phyloP scores from a whole-genome alignment of 2,329 filamentous ascomycete genomes.

The Trichoderma sp. region DNA sequence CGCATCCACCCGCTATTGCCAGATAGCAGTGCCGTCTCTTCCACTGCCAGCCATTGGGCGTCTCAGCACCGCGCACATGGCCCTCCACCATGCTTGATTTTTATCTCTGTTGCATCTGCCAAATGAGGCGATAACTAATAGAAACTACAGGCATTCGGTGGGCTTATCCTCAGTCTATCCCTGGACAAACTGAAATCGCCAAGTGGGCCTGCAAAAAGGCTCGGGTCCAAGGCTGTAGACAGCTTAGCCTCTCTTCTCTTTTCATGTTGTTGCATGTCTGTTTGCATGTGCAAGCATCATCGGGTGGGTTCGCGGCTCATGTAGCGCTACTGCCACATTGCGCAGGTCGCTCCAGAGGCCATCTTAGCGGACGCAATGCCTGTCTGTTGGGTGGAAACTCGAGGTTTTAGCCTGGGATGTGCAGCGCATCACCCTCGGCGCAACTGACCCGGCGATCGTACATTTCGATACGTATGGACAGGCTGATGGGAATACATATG shows the following conservation, averaged over 20 bases:
- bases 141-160: neutral
- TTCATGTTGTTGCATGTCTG: neutral
- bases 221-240: constrained; percentile 9
- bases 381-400: neutral
- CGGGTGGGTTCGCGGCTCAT: neutral
- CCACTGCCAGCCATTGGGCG: constrained; percentile 25
- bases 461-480: neutral
- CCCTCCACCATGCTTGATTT: neutral
- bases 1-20: neutral
- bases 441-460: constrained; percentile 12
- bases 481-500: constrained; percentile 6
- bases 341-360: constrained; percentile 7
- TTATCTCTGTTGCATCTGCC: constrained; percentile 5
- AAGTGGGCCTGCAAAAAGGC: constrained; percentile 6
- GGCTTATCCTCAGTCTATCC: neutral
- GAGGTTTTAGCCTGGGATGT: constrained; percentile 8
- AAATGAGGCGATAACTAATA: constrained; percentile 10
- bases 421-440: neutral
- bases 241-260: constrained; percentile 8
- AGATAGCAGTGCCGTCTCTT: constrained; percentile 20
- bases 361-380: constrained; percentile 2
- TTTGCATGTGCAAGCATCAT: constrained; percentile 7
- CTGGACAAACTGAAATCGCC: constrained; percentile 7
- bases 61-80: constrained; percentile 24
- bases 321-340: neutral